Evolutionary conservation across 23 red algal genomes (phyloP).

Genomic region (Gracilariopsis chorda): DNA sequence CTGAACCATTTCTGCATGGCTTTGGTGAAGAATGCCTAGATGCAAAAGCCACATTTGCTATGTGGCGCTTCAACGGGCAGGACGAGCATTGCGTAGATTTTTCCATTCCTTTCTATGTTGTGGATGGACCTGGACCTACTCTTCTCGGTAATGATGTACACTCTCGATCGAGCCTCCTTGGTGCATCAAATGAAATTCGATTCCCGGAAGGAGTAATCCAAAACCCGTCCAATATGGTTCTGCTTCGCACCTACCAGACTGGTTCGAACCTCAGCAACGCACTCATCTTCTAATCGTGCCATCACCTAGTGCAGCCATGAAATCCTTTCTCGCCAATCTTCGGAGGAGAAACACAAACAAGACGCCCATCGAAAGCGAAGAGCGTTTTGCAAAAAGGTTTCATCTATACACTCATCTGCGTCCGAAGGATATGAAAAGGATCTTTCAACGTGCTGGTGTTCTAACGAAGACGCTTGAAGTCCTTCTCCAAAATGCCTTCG

Average conservation of each 20-base stretch:
- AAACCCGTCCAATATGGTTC: not conserved
- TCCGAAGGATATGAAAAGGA: no score
- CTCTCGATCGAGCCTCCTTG: not conserved
- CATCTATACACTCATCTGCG: no score
- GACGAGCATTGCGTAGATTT: not conserved
- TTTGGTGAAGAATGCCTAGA: no score
- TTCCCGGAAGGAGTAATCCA: not conserved
- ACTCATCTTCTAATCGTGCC: not conserved
- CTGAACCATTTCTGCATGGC: conserved; percentile 12
- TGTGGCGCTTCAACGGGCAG: not conserved
- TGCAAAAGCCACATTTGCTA: not conserved
- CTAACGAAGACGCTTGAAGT: no score
- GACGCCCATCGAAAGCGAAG: not conserved
- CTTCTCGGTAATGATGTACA: not conserved
- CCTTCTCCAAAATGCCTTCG: no score
- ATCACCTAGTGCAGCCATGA: not conserved
- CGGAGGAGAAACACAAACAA: not conserved
- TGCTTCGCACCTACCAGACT: not conserved
- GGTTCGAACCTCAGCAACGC: not conserved
- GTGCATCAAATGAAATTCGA: not conserved
- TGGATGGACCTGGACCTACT: not conserved
- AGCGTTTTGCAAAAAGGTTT: no score
- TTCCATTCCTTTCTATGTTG: conserved; percentile 3
- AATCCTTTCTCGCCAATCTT: not conserved
- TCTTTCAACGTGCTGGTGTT: no score